phyloP scores from a whole-genome alignment of 2,329 filamentous ascomycete species.

The Paradendryphiella salina region DNA sequence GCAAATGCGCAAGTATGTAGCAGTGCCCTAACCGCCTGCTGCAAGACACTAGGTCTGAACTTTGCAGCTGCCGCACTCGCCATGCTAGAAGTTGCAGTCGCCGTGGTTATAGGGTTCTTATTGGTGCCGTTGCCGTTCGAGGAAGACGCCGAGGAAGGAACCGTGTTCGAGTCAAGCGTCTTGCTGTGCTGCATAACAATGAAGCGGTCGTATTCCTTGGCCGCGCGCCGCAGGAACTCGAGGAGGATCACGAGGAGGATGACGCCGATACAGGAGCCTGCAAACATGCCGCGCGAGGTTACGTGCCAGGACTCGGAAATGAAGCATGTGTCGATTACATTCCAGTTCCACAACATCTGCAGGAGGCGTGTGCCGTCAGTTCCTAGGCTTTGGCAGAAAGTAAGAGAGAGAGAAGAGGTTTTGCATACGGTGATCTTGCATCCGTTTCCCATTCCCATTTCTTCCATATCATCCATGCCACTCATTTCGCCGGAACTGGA shows the following conservation, averaged over 20 bases:
- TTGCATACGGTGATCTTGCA: slow-evolving; percentile 41
- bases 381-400: too few relatives aligned
- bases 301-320: slow-evolving; percentile 72
- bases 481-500: slow-evolving; percentile 24
- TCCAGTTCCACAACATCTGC: slow-evolving; percentile 78
- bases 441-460: slow-evolving; percentile 30
- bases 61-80: not conserved
- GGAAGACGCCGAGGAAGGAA: slow-evolving; percentile 21
- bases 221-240: slow-evolving; percentile 70
- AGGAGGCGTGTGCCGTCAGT: too few relatives aligned
- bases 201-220: slow-evolving; percentile 74
- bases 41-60: slow-evolving; percentile 62
- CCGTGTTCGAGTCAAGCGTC: slow-evolving; percentile 13
- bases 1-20: slow-evolving; percentile 76
- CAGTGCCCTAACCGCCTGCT: slow-evolving; percentile 69
- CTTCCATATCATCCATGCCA: slow-evolving; percentile 21
- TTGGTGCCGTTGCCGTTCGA: slow-evolving; percentile 12
- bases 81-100: not conserved
- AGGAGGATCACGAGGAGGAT: slow-evolving; percentile 71
- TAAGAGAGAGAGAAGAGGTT: not conserved
- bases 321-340: slow-evolving; percentile 73
- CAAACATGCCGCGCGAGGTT: slow-evolving; percentile 71
- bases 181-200: slow-evolving; percentile 59
- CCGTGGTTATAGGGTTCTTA: slow-evolving; percentile 17
- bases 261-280: slow-evolving; percentile 78